Evolutionary conservation across 2,329 filamentous ascomycete species (phyloP).

Genomic region (Acrocalymma vagum): DNA sequence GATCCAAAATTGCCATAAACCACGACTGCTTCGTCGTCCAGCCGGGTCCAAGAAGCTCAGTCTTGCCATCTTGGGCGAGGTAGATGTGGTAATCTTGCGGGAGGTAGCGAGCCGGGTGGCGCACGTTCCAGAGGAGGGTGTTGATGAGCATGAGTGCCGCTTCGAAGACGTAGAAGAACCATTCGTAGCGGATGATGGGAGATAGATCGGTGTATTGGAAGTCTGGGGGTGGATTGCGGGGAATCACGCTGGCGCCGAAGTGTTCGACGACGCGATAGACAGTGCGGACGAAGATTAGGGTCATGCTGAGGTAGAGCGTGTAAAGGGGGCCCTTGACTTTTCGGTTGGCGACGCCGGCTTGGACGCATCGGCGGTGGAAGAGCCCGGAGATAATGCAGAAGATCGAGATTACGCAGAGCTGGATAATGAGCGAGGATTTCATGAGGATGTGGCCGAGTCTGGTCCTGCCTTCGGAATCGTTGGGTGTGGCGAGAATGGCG

Average conservation of each 20-base stretch:
- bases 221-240: conserved; percentile 43
- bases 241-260: conserved; percentile 57
- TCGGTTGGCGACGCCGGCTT: conserved; percentile 49
- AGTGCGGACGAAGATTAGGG: conserved; percentile 54
- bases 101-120: conserved; percentile 58
- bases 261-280: conserved; percentile 62
- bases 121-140: conserved; percentile 57
- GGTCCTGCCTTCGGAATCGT: conserved; percentile 37
- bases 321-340: conserved; percentile 53
- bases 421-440: conserved; percentile 58
- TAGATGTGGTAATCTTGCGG: conserved; percentile 61
- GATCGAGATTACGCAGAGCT: conserved; percentile 55
- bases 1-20: conserved; percentile 34
- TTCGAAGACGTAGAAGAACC: conserved; percentile 63
- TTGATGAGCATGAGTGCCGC: conserved; percentile 59
- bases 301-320: conserved; percentile 55
- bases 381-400: conserved; percentile 54
- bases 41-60: conserved; percentile 25
- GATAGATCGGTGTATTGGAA: conserved; percentile 44
- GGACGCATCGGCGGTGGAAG: conserved; percentile 54
- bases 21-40: conserved; percentile 31
- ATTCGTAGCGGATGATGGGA: conserved; percentile 54
- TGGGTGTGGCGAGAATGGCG: conserved; percentile 48
- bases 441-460: conserved; percentile 54
- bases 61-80: conserved; percentile 41